Evolutionary conservation across 306 rosid genomes (phyloP), one percentile per base, ranked within the genome.

Genomic region (Ochetophila trinervis): DNA sequence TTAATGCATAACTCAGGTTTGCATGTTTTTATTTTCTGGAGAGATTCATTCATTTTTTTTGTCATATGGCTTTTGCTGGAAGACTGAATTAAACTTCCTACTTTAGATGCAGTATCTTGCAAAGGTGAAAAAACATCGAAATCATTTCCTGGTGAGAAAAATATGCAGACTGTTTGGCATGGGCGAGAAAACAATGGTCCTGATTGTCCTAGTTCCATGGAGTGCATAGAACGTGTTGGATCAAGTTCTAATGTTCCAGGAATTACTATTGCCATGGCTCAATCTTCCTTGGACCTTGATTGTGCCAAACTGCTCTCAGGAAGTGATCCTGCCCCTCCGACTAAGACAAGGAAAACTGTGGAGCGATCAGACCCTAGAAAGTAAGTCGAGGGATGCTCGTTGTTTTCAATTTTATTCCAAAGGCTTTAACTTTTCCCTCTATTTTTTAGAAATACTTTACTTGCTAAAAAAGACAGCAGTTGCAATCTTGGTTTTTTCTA

Each of bases 331-430:
- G 79, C 79, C 18, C 80, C 76, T 60, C 89, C 97, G 62, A 61
- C 87, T 34, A 93, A 93, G 82, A 47, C 79, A 44, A 87, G 85
- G 90, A 93, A 86, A 78, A 82, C 69, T 35, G 52, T 67, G 30
- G 99, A 90, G 69, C 89, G 96, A 53, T 79, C 91, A 5, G 99
- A 93, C 71, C 74, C 90, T 8, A 90, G 66, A 81, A 90, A 78
- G 99, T 93, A 90, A 55, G 87, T 69, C 34, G 68, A 30, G 50
- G 67, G 48, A 72, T 49, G 49, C 53, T 59, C 19, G 63, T 64
- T 70, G 58, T 18, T 36, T 44, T 63, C 36, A 21, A 37, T 55
- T 61, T 27, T 35, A 61, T 49, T 62, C 62, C 62, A 55, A 32
- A 18, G 8, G 24, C 12, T n/a, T 47, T 53, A 9, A 24, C 36